Evolutionary conservation across 2,329 filamentous ascomycete species (phyloP).

Genomic region (Magnaporthiopsis poae): DNA sequence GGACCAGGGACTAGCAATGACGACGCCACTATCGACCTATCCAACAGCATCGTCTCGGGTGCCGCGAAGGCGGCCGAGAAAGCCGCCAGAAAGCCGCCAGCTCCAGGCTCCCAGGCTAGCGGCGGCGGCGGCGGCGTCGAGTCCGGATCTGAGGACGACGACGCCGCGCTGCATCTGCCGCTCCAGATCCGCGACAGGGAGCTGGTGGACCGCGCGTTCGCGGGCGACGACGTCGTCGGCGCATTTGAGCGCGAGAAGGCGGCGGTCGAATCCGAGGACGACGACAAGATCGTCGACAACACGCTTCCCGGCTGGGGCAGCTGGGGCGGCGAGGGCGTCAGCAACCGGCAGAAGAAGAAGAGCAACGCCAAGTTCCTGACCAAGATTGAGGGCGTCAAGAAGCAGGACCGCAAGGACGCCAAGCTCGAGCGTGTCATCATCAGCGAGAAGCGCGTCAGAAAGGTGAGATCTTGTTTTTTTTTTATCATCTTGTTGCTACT

Average conservation of each 20-base stretch:
- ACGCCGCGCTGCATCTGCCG: constrained; percentile 37
- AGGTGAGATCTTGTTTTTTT: constrained; percentile 43
- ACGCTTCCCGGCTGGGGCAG: constrained; percentile 90
- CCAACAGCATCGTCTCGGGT: constrained; percentile 21
- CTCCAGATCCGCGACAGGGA: constrained; percentile 52
- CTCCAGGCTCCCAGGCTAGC: neutral
- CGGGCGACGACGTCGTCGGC: constrained; percentile 71
- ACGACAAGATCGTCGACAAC: constrained; percentile 70
- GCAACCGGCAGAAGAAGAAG: constrained; percentile 45
- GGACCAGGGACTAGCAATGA: constrained; percentile 9
- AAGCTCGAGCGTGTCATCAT: constrained; percentile 80
- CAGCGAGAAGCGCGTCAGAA: constrained; percentile 81
- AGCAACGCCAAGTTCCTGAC: constrained; percentile 46
- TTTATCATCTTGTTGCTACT: neutral
- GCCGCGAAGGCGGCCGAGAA: constrained; percentile 22
- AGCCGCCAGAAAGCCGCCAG: constrained; percentile 10
- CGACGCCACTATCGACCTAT: constrained; percentile 12
- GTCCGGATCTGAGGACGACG: constrained; percentile 37
- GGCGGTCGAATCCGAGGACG: constrained; percentile 61
- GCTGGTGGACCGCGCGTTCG: constrained; percentile 75
- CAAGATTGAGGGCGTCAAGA: constrained; percentile 63
- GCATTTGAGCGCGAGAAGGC: constrained; percentile 77
- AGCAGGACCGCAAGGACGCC: constrained; percentile 67
- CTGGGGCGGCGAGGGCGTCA: constrained; percentile 79
- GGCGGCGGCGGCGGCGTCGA: constrained; percentile 24